These are phyloP conservation scores for Lasiosphaeria ovina DNA, from an alignment of 495 filamentous ascomycete genomes.

Conservation along the genomic window DNA sequence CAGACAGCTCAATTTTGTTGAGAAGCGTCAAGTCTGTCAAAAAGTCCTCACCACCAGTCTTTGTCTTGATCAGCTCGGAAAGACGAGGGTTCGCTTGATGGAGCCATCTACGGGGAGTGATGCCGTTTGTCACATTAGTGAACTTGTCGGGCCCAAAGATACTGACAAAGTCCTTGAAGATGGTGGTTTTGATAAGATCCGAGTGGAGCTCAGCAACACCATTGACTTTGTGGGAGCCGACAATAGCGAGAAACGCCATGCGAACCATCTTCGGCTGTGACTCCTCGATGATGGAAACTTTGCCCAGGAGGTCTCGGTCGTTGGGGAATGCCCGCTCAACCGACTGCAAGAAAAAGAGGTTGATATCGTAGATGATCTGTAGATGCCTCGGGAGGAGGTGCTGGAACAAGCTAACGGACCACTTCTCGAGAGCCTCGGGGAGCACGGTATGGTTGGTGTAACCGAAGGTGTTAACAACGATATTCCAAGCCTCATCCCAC, in stretches of 20 bases:
- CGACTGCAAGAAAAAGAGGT: slow-evolving; percentile 83
- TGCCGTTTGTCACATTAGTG: slow-evolving; percentile 96
- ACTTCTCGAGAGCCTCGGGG: slow-evolving; percentile 96
- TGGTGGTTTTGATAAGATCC: slow-evolving; percentile 94
- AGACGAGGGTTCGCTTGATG: slow-evolving; percentile 95
- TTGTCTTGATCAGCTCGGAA: slow-evolving; percentile 87
- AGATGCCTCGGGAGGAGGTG: slow-evolving; percentile 91
- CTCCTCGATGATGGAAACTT: slow-evolving; percentile 96
- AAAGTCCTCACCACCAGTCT: slow-evolving; percentile 77
- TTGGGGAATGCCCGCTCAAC: slow-evolving; percentile 90
- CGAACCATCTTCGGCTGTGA: slow-evolving; percentile 96
- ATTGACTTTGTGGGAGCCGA: slow-evolving; percentile 98
- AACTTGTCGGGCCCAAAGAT: slow-evolving; percentile 96
- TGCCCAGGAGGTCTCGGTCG: slow-evolving; percentile 75
- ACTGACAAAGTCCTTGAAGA: slow-evolving; percentile 96
- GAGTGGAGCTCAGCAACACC: slow-evolving; percentile 97
- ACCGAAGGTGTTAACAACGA: slow-evolving; percentile 69
- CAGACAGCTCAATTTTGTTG: slow-evolving; percentile 74
- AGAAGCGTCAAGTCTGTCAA: slow-evolving; percentile 83
- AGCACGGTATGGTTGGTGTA: slow-evolving; percentile 99
- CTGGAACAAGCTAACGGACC: slow-evolving; percentile 91
- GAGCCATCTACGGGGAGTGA: slow-evolving; percentile 92
- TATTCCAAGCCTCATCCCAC: slow-evolving; percentile 92
- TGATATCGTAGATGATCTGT: slow-evolving; percentile 98
- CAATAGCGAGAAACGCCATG: slow-evolving; percentile 93